Evolutionary conservation across 2,329 filamentous ascomycete species (phyloP).

Genomic region (Xylariaceae sp.): DNA sequence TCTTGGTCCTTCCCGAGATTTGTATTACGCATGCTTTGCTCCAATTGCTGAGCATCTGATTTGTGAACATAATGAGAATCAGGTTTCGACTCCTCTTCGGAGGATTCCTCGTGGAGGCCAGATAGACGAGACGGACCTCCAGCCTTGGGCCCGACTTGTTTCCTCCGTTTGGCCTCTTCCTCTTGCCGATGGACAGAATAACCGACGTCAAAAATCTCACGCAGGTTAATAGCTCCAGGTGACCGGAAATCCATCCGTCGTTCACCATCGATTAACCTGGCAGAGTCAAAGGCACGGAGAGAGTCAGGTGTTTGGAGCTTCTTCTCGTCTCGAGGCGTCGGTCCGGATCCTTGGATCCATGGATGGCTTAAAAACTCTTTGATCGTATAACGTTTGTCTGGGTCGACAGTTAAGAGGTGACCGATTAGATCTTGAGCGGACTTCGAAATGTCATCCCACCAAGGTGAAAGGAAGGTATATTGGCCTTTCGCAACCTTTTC

Average conservation of each 20-base stretch:
- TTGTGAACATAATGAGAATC: slow-evolving; percentile 53
- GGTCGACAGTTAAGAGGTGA: slow-evolving; percentile 91
- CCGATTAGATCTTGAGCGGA: slow-evolving; percentile 92
- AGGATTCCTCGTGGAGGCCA: slow-evolving; percentile 72
- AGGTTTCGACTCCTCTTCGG: slow-evolving; percentile 65
- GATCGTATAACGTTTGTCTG: slow-evolving; percentile 93
- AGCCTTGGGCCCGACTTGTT: slow-evolving; percentile 77
- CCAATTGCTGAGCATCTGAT: slow-evolving; percentile 68
- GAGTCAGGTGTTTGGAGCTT: slow-evolving; percentile 52
- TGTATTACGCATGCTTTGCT: slow-evolving; percentile 85
- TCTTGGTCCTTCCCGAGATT: slow-evolving; percentile 66
- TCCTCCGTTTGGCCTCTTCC: slow-evolving; percentile 90
- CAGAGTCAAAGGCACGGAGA: slow-evolving; percentile 63
- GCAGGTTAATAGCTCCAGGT: slow-evolving; percentile 90
- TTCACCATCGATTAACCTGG: slow-evolving; percentile 61
- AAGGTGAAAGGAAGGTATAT: slow-evolving; percentile 96
- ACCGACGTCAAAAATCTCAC: slow-evolving; percentile 97
- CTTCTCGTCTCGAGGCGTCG: slow-evolving; percentile 64
- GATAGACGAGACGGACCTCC: slow-evolving; percentile 63
- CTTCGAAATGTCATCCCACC: slow-evolving; percentile 99
- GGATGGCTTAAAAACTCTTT: slow-evolving; percentile 92
- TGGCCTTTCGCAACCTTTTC: slow-evolving; percentile 97
- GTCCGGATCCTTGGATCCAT: slow-evolving; percentile 77
- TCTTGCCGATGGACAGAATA: slow-evolving; percentile 97
- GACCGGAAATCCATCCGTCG: slow-evolving; percentile 91